A percentile compares a stretch with the other conserved stretches of the same genome.
Conservation (phyloP, 768 basidiomycete genomes). For the Agrocybe pediades region DNA sequence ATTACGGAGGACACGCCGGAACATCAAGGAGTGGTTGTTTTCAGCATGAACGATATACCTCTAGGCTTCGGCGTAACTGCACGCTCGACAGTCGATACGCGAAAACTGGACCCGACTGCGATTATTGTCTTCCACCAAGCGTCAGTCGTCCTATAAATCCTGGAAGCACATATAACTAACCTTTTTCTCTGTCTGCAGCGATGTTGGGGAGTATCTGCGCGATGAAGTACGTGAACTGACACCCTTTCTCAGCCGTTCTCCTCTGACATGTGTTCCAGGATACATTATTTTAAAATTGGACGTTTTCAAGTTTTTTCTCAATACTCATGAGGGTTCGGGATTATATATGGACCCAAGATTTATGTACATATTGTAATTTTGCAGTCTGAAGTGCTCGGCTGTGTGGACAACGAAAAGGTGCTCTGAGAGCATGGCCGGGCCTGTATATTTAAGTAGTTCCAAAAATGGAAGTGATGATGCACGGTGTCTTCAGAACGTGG, state of each 20-base stretch:
- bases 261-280: conserved; percentile 52
- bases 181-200: conserved; percentile 46
- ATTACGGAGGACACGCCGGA: conserved; percentile 99
- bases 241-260: conserved; percentile 1
- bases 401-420: conserved; percentile 15
- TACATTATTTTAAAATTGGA: conserved; percentile 63
- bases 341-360: conserved; percentile 6
- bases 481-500: conserved; percentile 4
- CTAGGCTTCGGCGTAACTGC: conserved; percentile 98
- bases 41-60: conserved; percentile 93
- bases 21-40: conserved; percentile 97
- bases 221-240: conserved; percentile 70
- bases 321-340: conserved; percentile 2
- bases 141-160: conserved; percentile 43
- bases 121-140: conserved; percentile 99
- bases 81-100: conserved; percentile 91
- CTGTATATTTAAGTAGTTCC: conserved; percentile 18
- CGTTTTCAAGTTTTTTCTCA: conserved; percentile 8
- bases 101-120: conserved; percentile 95
- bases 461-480: conserved; percentile 18
- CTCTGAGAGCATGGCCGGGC: conserved; percentile 10
- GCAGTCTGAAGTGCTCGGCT: conserved; percentile 47
- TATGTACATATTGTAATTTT: conserved; percentile 19
- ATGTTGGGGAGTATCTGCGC: conserved; percentile 97
- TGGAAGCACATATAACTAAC: conserved; percentile 7